Conservation (phyloP, 1,284 basidiomycete genomes). For the Takashimella koratensis region DNA sequence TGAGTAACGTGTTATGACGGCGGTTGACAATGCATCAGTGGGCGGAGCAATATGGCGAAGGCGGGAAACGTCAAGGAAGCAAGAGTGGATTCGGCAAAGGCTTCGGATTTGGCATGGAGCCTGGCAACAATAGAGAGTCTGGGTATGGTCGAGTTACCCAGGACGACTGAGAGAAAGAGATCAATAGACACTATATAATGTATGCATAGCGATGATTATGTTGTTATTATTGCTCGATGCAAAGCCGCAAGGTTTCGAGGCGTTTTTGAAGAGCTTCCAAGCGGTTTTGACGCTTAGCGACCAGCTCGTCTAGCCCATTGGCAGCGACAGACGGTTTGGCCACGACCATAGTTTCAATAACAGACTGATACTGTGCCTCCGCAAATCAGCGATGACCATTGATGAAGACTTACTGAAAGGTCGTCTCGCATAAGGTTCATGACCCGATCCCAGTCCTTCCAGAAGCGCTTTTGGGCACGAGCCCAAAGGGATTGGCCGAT, state of each 20-base stretch:
- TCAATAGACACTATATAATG: neutral
- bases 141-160: conserved; percentile 26
- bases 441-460: conserved; percentile 67
- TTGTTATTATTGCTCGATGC: conserved; percentile 1
- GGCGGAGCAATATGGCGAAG: conserved; percentile 87
- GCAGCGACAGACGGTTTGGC: conserved; percentile 37
- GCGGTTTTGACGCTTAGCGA: conserved; percentile 49
- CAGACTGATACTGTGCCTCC: conserved; percentile 19
- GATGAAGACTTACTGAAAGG: conserved; percentile 44
- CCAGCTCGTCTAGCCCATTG: conserved; percentile 53
- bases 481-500: conserved; percentile 71
- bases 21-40: conserved; percentile 50
- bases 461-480: conserved; percentile 65
- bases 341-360: conserved; percentile 37
- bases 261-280: conserved; percentile 54
- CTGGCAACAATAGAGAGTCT: conserved; percentile 2
- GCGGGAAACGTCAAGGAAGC: conserved; percentile 42
- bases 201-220: conserved; percentile 2
- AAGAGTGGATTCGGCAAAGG: conserved; percentile 49
- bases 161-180: conserved; percentile 15
- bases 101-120: conserved; percentile 48
- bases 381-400: neutral
- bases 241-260: conserved; percentile 17
- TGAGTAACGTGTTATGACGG: conserved; percentile 7
- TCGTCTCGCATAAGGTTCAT: conserved; percentile 68